Conservation (phyloP, 306 rosid genomes). For the Luffa aegyptiaca region DNA sequence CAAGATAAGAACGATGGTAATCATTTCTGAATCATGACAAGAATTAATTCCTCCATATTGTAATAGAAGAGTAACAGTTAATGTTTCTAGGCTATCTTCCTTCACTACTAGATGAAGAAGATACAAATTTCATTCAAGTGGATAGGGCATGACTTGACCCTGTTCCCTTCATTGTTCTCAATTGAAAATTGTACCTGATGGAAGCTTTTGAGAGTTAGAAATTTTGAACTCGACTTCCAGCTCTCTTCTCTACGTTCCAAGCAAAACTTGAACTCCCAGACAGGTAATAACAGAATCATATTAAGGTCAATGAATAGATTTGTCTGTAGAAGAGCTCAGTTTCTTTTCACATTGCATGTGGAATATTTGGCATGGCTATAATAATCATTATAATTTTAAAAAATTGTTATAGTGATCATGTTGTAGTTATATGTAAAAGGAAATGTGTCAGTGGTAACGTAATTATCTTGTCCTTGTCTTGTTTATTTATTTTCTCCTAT, state of each 20-base stretch:
- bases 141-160: background rate
- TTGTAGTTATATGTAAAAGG: too few relatives aligned
- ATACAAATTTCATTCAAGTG: background rate
- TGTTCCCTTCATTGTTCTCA: background rate
- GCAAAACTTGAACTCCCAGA: background rate
- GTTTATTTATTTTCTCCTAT: too few relatives aligned
- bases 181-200: background rate
- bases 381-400: too few relatives aligned
- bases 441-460: too few relatives aligned
- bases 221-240: background rate
- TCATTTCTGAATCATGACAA: background rate
- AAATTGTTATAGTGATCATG: too few relatives aligned
- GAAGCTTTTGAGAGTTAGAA: background rate
- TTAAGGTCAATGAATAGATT: background rate
- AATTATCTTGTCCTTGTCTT: too few relatives aligned
- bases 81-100: background rate
- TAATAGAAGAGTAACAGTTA: background rate
- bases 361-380: too few relatives aligned
- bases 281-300: background rate
- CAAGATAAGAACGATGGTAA: background rate
- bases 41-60: background rate
- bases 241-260: background rate
- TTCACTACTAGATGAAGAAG: background rate
- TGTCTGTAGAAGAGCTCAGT: too few relatives aligned
- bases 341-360: too few relatives aligned